These are phyloP conservation scores for Kodamaea ohmeri DNA, from an alignment of 1,139 yeast species.

Conservation along the genomic window DNA sequence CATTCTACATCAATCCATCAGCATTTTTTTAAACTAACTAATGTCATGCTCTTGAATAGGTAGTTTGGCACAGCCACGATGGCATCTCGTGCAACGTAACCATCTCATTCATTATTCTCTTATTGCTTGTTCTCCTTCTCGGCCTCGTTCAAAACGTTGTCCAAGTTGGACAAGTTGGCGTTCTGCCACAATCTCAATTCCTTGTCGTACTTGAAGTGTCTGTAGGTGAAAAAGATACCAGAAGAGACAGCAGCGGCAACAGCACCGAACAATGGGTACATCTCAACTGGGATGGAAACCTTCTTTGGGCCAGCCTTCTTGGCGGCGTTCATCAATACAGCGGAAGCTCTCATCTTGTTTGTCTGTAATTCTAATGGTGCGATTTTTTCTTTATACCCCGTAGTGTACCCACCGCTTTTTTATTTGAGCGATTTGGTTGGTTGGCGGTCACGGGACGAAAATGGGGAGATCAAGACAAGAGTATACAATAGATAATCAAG, in stretches of 20 bases:
- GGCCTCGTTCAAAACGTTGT: conserved; percentile 51
- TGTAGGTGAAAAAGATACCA: conserved; percentile 66
- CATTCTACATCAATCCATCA: neutral
- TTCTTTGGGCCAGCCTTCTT: conserved; percentile 29
- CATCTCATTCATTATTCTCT: neutral
- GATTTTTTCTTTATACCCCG: conserved; percentile 3
- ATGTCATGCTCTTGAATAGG: neutral
- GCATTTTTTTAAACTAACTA: conserved; percentile 1
- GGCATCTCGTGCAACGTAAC: no score
- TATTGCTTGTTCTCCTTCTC: conserved; percentile 5
- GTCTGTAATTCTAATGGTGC: conserved; percentile 6
- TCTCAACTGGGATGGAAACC: conserved; percentile 62
- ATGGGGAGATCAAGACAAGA: no score
- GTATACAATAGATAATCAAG: no score
- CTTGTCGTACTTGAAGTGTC: conserved; percentile 65
- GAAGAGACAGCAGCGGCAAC: conserved; percentile 65
- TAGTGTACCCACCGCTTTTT: conserved; percentile 4
- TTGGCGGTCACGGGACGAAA: conserved; percentile 16
- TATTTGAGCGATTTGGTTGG: conserved; percentile 18
- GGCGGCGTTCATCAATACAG: conserved; percentile 51
- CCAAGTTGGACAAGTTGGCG: conserved; percentile 56
- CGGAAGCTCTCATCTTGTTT: conserved; percentile 52
- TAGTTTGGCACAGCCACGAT: no score
- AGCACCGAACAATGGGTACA: conserved; percentile 68
- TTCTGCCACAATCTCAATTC: conserved; percentile 70